phyloP scores from a whole-genome alignment of 2,329 filamentous ascomycete genomes.

The Scedosporium minutisporum region DNA sequence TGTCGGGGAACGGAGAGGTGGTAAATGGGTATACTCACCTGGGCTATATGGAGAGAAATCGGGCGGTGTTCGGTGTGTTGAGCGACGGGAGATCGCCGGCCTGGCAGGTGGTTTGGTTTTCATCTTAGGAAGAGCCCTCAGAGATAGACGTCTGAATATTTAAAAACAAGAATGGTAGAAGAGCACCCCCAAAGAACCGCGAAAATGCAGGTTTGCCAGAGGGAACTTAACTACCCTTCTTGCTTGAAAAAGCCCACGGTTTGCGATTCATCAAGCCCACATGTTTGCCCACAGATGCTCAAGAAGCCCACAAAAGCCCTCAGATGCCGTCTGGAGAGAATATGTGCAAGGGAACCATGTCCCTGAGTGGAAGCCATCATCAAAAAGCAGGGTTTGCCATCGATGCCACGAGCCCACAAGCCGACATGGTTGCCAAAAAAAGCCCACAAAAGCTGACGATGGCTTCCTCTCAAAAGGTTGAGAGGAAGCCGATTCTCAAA shows the following conservation, averaged over 20 bases:
- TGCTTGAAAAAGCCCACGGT: not conserved
- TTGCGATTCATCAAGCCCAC: slow-evolving; percentile 2
- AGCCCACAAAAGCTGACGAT: slow-evolving; percentile 34
- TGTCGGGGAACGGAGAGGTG: not conserved
- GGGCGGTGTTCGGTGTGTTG: not conserved
- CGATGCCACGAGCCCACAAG: slow-evolving; percentile 29
- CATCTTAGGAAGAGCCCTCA: not conserved
- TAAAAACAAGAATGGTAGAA: not conserved
- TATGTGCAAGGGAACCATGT: slow-evolving; percentile 11
- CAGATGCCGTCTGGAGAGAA: slow-evolving; percentile 7
- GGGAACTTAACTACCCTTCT: not conserved
- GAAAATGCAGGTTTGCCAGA: not conserved
- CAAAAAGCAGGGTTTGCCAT: slow-evolving; percentile 3
- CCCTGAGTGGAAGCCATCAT: slow-evolving; percentile 1
- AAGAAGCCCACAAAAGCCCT: slow-evolving; percentile 22
- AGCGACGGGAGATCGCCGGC: not conserved
- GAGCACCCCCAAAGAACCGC: not conserved
- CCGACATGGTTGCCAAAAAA: slow-evolving; percentile 15
- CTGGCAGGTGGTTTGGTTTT: not conserved
- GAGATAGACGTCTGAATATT: not conserved
- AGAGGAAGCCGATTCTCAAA: slow-evolving; percentile 39
- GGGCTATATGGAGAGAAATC: not conserved
- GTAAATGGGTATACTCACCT: not conserved
- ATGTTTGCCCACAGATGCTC: slow-evolving; percentile 5
- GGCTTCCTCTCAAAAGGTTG: slow-evolving; percentile 21